Evolutionary conservation across 2,329 filamentous ascomycete species (phyloP).

Genomic region (Aureobasidium vineae): DNA sequence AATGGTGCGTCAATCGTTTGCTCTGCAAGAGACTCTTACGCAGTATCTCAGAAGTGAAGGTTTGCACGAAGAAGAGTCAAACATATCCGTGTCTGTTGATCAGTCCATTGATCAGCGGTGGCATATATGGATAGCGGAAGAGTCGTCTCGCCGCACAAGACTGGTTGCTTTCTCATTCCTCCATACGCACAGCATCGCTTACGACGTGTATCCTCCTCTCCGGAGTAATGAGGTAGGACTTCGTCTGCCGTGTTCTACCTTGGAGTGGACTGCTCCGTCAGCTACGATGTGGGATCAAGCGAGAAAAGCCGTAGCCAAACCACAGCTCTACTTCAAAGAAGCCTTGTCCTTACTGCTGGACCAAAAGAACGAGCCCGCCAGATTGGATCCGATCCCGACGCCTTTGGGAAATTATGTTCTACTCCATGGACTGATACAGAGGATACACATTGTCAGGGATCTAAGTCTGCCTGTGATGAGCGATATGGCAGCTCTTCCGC

Average conservation of each 20-base stretch:
- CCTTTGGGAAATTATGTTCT: slow-evolving; percentile 63
- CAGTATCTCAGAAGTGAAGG: slow-evolving; percentile 57
- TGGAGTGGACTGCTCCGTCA: slow-evolving; percentile 56
- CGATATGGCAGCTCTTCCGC: slow-evolving; percentile 7
- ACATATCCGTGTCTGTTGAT: not conserved
- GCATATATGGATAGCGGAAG: slow-evolving; percentile 53
- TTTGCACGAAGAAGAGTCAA: slow-evolving; percentile 34
- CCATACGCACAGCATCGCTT: slow-evolving; percentile 61
- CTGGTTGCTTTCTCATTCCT: slow-evolving; percentile 58
- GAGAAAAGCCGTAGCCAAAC: not conserved
- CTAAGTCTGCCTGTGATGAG: not conserved
- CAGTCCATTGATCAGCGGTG: not conserved
- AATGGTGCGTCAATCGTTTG: slow-evolving; percentile 56
- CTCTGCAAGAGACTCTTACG: slow-evolving; percentile 57
- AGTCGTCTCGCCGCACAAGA: slow-evolving; percentile 56
- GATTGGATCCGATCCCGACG: not conserved
- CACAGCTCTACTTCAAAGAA: slow-evolving; percentile 25
- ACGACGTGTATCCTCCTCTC: slow-evolving; percentile 60
- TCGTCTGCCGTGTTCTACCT: slow-evolving; percentile 52
- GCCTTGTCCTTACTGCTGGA: not conserved
- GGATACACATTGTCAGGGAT: slow-evolving; percentile 11
- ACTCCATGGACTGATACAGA: slow-evolving; percentile 62
- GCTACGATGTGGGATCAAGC: slow-evolving; percentile 47
- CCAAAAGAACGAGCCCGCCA: not conserved
- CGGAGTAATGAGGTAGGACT: slow-evolving; percentile 21